Evolutionary conservation across 2,329 filamentous ascomycete species (phyloP), one percentile per base, ranked within the genome.

Genomic region (Ustilaginoidea virens): DNA sequence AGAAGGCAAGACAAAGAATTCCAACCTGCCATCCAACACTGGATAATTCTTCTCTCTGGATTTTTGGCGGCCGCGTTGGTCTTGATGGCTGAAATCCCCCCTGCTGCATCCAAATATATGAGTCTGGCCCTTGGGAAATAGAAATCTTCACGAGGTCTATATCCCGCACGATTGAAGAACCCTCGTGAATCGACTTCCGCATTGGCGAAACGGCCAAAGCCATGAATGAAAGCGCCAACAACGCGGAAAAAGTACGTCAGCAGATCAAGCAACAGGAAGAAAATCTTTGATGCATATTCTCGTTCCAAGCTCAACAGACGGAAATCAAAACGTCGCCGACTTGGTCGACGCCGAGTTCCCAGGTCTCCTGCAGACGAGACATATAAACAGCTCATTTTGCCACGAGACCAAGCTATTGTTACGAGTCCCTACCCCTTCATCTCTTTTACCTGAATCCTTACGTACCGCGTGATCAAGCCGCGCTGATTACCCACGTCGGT

Each of bases 341-440:
- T 19, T 26, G 2, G 27, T 26, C 12, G 31, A 32, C 18, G 26
- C 26, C 7, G 27, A 27, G 7, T 32, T 45, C 37, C 61, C 56
- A 0, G 79, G 79, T 5, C 85, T 82, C 45, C 56, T 82, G 34
- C 75, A 81, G 48, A 76, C 78, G 9, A 66, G 67, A 23, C 71
- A 68, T 28, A 44, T 66, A 4, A 77, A 83, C 38, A 69, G 70
- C 17, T 73, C 68, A 3, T 83, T 70, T 58, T 45, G 39, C 5
- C 42, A 45, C 25, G 42, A 44, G 47, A 81, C 76, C 0, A n/a
- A n/a, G n/a, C n/a, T n/a, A n/a, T n/a, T n/a, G n/a, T n/a, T 83
- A 80, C 39, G 77, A 83, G 77, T 77, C 65, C 80, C 25, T 85
- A 85, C 49, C 71, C 70, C 12, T 85, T 83, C 30, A n/a, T n/a